A percentile compares a stretch with the other conserved stretches of the same genome.
phyloP scores from a whole-genome alignment of 768 basidiomycete species.

The Coprinellus aureogranulatus region DNA sequence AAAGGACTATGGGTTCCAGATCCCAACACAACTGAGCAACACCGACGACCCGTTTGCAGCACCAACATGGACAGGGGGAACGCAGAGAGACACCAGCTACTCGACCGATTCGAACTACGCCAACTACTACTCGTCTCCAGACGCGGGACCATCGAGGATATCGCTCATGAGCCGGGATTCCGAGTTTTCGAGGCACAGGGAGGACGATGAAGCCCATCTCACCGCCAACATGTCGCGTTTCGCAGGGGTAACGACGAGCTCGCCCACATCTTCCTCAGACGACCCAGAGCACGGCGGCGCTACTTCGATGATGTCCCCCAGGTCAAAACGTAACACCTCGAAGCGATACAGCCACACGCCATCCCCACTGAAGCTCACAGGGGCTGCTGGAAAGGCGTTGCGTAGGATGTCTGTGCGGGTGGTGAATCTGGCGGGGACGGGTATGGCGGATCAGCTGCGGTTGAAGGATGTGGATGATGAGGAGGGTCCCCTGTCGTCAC shows the following conservation, averaged over 20 bases:
- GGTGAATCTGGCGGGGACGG: slow-evolving; percentile 70
- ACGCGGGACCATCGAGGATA: slow-evolving; percentile 10
- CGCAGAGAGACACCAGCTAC: slow-evolving; percentile 1
- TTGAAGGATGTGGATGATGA: slow-evolving; percentile 51
- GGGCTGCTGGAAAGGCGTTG: slow-evolving; percentile 57
- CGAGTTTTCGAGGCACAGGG: slow-evolving; percentile 57
- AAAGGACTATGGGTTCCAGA: background rate
- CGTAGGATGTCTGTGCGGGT: slow-evolving; percentile 72
- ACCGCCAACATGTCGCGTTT: slow-evolving; percentile 49
- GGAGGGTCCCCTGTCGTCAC: slow-evolving; percentile 30
- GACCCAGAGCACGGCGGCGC: slow-evolving; percentile 54
- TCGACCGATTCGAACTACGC: background rate
- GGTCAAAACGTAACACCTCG: slow-evolving; percentile 36
- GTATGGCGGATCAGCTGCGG: slow-evolving; percentile 58
- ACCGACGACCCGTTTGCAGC: slow-evolving; percentile 6
- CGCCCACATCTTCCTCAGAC: slow-evolving; percentile 27
- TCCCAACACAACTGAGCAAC: background rate
- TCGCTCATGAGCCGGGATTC: slow-evolving; percentile 44
- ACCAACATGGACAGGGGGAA: background rate
- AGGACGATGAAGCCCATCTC: slow-evolving; percentile 60
- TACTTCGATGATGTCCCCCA: slow-evolving; percentile 27
- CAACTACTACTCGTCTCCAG: slow-evolving; percentile 8
- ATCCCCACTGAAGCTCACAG: slow-evolving; percentile 62
- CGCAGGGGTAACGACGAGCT: slow-evolving; percentile 21
- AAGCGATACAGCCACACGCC: slow-evolving; percentile 52